Percentiles rank a stretch among this genome's conserved stretches.
phyloP scores from a whole-genome alignment of 1,284 basidiomycete species.

The Cutaneotrichosporon spelunceum region DNA sequence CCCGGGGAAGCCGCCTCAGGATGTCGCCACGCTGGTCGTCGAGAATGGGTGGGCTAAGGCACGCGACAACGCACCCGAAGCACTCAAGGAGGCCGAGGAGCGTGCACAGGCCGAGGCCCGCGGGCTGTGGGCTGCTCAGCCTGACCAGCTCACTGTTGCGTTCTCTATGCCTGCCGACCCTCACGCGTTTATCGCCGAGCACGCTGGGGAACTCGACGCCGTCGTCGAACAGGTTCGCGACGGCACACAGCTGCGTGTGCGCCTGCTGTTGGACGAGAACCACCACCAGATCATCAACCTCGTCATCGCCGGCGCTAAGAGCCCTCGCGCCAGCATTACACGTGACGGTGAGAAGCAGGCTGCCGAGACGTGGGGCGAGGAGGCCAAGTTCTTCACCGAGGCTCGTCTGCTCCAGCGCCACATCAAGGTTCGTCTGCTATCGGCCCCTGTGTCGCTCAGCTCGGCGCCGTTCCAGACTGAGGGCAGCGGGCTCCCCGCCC shows the following conservation, averaged over 20 bases:
- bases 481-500: constrained; percentile 51
- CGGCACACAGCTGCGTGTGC: constrained; percentile 82
- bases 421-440: constrained; percentile 82
- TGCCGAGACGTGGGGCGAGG: constrained; percentile 78
- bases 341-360: constrained; percentile 64
- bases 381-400: constrained; percentile 95
- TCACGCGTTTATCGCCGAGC: constrained; percentile 80
- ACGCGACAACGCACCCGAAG: constrained; percentile 74
- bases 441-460: constrained; percentile 71
- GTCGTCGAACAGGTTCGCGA: constrained; percentile 93
- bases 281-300: constrained; percentile 61
- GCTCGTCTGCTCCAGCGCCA: constrained; percentile 83
- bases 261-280: constrained; percentile 79
- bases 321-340: constrained; percentile 63
- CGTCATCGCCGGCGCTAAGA: constrained; percentile 78
- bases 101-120: constrained; percentile 73
- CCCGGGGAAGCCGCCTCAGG: constrained; percentile 54
- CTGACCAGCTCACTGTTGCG: constrained; percentile 70
- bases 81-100: constrained; percentile 58
- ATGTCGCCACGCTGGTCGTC: constrained; percentile 74
- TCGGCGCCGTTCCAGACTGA: constrained; percentile 73
- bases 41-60: constrained; percentile 86
- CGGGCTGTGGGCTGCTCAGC: constrained; percentile 80
- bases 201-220: constrained; percentile 84
- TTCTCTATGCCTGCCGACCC: constrained; percentile 89